phyloP scores from a whole-genome alignment of 352 stramenopile genomes.

The Phytophthora foliorum region DNA sequence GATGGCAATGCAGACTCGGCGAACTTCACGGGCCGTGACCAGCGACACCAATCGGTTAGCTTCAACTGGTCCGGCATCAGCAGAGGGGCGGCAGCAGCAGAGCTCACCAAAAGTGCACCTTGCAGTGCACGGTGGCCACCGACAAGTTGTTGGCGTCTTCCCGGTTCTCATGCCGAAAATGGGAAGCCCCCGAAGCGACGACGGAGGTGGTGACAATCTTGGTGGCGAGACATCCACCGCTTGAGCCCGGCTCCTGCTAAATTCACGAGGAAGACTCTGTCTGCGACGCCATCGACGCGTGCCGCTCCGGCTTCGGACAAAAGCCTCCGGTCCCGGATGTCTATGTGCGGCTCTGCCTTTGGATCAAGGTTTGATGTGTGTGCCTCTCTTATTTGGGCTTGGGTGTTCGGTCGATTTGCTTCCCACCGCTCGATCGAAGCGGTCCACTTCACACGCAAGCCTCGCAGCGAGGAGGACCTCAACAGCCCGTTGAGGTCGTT shows the following conservation, averaged over 20 bases:
- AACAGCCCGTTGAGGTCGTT: too few species aligned
- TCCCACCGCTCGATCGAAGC: slow-evolving; percentile 40
- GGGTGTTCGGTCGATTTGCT: too few species aligned
- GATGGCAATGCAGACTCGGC: slow-evolving; percentile 12
- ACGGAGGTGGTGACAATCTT: not conserved
- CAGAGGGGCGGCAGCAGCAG: not conserved
- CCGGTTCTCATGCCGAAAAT: slow-evolving; percentile 19
- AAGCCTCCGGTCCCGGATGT: not conserved
- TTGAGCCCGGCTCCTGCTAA: slow-evolving; percentile 6
- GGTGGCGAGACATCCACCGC: not conserved
- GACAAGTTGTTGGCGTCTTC: not conserved
- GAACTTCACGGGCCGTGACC: slow-evolving; percentile 9
- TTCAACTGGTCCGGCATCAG: slow-evolving; percentile 30
- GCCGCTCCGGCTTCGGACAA: slow-evolving; percentile 2
- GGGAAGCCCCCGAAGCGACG: not conserved
- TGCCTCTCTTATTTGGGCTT: too few species aligned
- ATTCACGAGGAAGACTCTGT: slow-evolving; percentile 10
- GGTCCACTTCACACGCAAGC: slow-evolving; percentile 4
- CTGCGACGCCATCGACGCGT: slow-evolving; percentile 1
- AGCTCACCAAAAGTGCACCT: slow-evolving; percentile 6
- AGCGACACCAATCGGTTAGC: slow-evolving; percentile 1
- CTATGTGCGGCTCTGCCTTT: slow-evolving; percentile 1
- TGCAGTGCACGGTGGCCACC: slow-evolving; percentile 6
- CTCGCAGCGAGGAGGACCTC: not conserved
- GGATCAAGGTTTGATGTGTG: too few species aligned